These are phyloP conservation scores for Metroxylon sagu DNA, from an alignment of 176 grass and related monocot species.

Conservation along the genomic window DNA sequence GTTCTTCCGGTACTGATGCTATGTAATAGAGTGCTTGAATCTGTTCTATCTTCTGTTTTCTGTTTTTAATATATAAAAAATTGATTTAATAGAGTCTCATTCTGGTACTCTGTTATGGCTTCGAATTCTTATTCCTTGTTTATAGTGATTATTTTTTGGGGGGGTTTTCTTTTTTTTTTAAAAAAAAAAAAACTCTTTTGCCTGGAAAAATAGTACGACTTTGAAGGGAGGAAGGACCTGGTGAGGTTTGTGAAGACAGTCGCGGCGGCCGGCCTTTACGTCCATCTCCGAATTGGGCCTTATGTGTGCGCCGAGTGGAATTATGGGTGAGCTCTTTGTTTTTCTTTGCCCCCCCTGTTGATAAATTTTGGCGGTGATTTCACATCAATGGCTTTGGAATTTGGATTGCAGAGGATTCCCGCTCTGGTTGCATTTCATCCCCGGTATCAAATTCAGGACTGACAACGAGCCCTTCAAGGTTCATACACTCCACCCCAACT, in stretches of 20 bases:
- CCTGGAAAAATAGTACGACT: slow-evolving; percentile 62
- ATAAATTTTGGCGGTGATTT: neutral
- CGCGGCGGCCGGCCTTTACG: slow-evolving; percentile 84
- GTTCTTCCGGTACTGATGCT: too few relatives aligned
- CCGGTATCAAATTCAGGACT: slow-evolving; percentile 90
- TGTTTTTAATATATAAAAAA: too few relatives aligned
- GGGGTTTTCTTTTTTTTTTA: too few relatives aligned
- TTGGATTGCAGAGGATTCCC: slow-evolving; percentile 70
- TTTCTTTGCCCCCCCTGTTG: neutral
- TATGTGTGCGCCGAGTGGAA: slow-evolving; percentile 99
- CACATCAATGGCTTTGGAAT: neutral
- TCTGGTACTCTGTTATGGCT: too few relatives aligned
- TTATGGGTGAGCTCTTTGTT: slow-evolving; percentile 54
- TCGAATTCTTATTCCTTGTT: too few relatives aligned
- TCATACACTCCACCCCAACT: too few relatives aligned
- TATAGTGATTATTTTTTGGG: too few relatives aligned
- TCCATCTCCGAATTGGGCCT: slow-evolving; percentile 3
- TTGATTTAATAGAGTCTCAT: too few relatives aligned
- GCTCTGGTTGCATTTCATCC: slow-evolving; percentile 95
- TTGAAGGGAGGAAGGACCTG: slow-evolving; percentile 94
- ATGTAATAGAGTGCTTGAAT: too few relatives aligned
- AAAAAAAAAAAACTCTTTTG: too few relatives aligned
- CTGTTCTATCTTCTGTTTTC: too few relatives aligned
- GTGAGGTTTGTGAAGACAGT: slow-evolving; percentile 73
- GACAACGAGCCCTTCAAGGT: slow-evolving; percentile 93